phyloP scores from a whole-genome alignment of 2,329 filamentous ascomycete species.

The Neurospora crassa region DNA sequence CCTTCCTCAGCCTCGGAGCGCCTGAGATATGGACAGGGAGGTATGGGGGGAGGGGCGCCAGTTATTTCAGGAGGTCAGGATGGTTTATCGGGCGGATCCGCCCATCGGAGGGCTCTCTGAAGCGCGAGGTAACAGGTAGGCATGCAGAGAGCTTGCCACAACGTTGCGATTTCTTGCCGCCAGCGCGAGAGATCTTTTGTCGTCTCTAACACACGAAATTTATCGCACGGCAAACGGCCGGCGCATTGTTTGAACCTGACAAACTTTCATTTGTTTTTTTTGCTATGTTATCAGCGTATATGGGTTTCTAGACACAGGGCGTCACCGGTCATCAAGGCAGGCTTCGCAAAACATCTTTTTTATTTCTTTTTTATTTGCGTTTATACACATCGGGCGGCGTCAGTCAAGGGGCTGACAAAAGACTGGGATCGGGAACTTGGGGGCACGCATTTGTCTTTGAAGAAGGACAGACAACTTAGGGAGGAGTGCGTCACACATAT shows the following conservation, averaged over 20 bases:
- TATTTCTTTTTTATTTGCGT: not conserved
- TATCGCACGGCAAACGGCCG: not conserved
- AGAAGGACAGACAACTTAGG: not conserved
- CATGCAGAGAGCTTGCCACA: not conserved
- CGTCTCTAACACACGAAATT: not conserved
- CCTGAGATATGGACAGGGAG: not conserved
- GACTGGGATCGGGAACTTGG: not conserved
- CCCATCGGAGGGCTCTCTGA: slow-evolving; percentile 2
- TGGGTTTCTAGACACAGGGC: slow-evolving; percentile 3
- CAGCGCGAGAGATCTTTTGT: not conserved
- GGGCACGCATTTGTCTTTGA: not conserved
- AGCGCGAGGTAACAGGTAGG: slow-evolving; percentile 3
- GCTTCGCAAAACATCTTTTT: not conserved
- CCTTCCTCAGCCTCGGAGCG: not conserved
- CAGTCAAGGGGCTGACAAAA: not conserved
- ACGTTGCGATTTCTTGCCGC: not conserved
- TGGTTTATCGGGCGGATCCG: slow-evolving; percentile 1
- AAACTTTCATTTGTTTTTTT: not conserved
- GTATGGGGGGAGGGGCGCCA: not conserved
- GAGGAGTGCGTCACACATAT: not conserved
- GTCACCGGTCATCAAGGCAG: not conserved
- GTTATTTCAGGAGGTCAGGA: slow-evolving; percentile 2
- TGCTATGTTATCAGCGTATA: not conserved
- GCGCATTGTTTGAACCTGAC: not conserved
- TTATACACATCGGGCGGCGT: not conserved